phyloP scores from a whole-genome alignment of 179 eudicot genomes.

The Beta lomatogona region DNA sequence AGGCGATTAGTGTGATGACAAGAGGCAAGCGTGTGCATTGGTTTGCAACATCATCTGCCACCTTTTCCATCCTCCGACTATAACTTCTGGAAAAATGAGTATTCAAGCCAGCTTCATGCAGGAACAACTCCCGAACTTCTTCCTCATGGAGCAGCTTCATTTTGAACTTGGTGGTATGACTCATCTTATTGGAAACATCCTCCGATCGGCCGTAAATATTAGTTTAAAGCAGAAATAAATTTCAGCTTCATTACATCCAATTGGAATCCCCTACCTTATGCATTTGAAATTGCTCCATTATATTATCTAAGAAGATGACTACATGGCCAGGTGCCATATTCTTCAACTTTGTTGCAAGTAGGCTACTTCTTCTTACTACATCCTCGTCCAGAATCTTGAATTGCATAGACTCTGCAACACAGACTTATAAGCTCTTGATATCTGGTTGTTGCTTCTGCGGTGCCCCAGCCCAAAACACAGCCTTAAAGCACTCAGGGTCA shows the following conservation, averaged over 20 bases:
- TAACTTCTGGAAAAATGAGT: not conserved
- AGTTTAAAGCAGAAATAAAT: constrained; percentile 14
- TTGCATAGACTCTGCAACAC: constrained; percentile 5
- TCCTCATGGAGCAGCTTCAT: constrained; percentile 18
- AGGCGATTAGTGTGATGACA: constrained; percentile 6
- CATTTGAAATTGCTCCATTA: constrained; percentile 1
- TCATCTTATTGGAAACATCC: constrained; percentile 22
- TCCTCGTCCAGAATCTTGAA: constrained; percentile 17
- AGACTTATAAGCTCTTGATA: constrained; percentile 8
- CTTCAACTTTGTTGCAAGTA: constrained; percentile 10
- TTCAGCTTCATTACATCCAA: not conserved
- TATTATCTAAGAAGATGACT: constrained; percentile 19
- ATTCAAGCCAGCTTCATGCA: constrained; percentile 2
- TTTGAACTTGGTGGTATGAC: constrained; percentile 1
- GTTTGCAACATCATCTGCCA: constrained; percentile 2
- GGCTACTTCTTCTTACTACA: constrained; percentile 2
- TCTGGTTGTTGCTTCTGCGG: constrained; percentile 5
- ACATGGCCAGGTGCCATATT: constrained; percentile 23
- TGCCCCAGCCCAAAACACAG: constrained; percentile 12
- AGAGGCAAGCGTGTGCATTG: constrained; percentile 12
- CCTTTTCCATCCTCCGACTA: not conserved
- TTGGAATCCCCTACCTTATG: not conserved
- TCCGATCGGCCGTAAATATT: constrained; percentile 17
- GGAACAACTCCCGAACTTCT: constrained; percentile 17
- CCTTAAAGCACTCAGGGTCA: constrained; percentile 9